Percentiles rank a stretch among this genome's conserved stretches.
These are phyloP conservation scores for Candida railenensis DNA, from an alignment of 805 yeast genomes.

Conservation along the genomic window DNA sequence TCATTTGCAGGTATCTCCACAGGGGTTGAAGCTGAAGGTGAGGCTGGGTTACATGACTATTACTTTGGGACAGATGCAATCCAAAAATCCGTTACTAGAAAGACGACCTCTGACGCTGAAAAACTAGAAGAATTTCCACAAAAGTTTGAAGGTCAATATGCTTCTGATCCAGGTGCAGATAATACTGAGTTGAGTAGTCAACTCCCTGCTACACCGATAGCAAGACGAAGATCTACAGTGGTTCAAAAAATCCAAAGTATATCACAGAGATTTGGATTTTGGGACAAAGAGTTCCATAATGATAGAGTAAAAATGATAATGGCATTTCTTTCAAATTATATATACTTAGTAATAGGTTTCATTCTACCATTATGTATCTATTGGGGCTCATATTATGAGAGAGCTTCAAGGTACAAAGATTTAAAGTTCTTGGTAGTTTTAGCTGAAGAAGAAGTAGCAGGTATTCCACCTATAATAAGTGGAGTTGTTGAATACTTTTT, in stretches of 20 bases:
- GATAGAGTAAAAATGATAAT: slow-evolving; percentile 19
- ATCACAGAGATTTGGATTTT: slow-evolving; percentile 21
- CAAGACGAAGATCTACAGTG: slow-evolving; percentile 19
- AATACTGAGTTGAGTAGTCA: background rate
- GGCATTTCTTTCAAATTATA: slow-evolving; percentile 24
- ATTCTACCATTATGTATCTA: slow-evolving; percentile 24
- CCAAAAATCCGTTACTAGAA: background rate
- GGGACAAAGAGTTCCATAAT: slow-evolving; percentile 28
- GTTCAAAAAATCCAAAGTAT: slow-evolving; percentile 18
- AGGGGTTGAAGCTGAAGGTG: background rate
- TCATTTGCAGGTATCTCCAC: background rate
- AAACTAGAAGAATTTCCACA: slow-evolving; percentile 8
- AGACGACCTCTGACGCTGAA: background rate
- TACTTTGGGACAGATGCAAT: background rate
- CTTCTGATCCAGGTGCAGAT: too few relatives aligned
- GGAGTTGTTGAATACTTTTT: slow-evolving; percentile 20
- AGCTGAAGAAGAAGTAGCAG: slow-evolving; percentile 20
- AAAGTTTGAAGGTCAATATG: too few relatives aligned
- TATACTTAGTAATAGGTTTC: slow-evolving; percentile 20
- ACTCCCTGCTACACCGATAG: slow-evolving; percentile 3
- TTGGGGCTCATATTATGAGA: slow-evolving; percentile 30
- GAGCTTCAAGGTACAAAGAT: slow-evolving; percentile 18
- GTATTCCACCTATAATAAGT: slow-evolving; percentile 25
- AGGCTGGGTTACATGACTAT: background rate
- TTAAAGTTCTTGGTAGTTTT: slow-evolving; percentile 24